Percentiles rank a stretch among this genome's conserved stretches.
phyloP scores from a whole-genome alignment of 495 filamentous ascomycete genomes.

The Penicillium coprophilum region DNA sequence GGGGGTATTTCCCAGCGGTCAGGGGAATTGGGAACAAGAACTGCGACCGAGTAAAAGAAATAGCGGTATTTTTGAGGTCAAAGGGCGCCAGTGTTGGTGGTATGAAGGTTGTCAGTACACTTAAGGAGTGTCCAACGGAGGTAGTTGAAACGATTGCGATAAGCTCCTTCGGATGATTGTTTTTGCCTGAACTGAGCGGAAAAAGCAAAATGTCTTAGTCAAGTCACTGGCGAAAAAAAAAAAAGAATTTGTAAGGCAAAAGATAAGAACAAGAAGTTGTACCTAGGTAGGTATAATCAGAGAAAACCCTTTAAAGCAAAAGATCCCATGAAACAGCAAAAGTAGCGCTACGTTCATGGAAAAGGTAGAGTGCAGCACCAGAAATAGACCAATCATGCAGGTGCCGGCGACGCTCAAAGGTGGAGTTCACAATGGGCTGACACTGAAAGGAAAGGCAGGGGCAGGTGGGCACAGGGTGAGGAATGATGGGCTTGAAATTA shows the following conservation, averaged over 20 bases:
- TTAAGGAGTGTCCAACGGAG: constrained; percentile 4
- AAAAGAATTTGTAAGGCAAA: constrained; percentile 6
- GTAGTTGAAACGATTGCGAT: constrained; percentile 23
- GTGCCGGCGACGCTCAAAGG: constrained; percentile 28
- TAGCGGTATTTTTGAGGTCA: constrained; percentile 5
- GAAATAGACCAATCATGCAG: constrained; percentile 37
- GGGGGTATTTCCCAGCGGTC: constrained; percentile 46
- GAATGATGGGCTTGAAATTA: constrained; percentile 20
- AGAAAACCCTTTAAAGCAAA: neutral
- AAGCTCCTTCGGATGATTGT: constrained; percentile 29
- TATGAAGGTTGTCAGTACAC: constrained; percentile 3
- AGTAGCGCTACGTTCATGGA: constrained; percentile 22
- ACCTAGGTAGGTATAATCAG: constrained; percentile 5
- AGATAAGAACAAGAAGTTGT: neutral
- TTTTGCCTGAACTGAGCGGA: constrained; percentile 18
- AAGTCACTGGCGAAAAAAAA: constrained; percentile 14
- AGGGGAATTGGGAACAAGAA: constrained; percentile 28
- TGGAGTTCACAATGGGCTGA: constrained; percentile 44
- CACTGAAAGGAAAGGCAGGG: constrained; percentile 27
- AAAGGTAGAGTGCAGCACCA: constrained; percentile 25
- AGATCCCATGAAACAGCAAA: constrained; percentile 16
- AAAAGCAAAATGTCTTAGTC: constrained; percentile 17
- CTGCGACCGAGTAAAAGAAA: constrained; percentile 1
- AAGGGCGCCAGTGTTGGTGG: constrained; percentile 3
- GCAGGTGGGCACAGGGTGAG: constrained; percentile 20